Percentiles rank a stretch among this genome's conserved stretches.
Evolutionary conservation across 2,329 filamentous ascomycete genomes (phyloP).

Genomic region (Raffaelea arxii): DNA sequence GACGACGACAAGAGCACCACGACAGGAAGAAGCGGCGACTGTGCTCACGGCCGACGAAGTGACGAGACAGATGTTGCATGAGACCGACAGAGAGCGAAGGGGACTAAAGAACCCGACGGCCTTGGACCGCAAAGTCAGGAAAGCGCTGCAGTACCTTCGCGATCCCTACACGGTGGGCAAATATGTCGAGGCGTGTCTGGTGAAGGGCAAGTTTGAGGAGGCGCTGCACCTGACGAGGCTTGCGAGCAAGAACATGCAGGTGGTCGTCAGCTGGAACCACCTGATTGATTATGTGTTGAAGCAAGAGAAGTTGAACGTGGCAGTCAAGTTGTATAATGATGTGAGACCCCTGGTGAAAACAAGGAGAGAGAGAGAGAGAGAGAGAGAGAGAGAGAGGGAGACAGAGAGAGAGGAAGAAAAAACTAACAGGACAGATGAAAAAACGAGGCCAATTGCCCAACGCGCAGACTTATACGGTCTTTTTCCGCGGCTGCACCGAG

Average conservation of each 20-base stretch:
- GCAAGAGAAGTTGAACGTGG: conserved; percentile 48
- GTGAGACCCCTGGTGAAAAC: no score
- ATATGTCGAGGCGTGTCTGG: conserved; percentile 53
- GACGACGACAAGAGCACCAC: not conserved
- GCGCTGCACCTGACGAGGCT: conserved; percentile 58
- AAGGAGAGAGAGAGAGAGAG: conserved; percentile 1
- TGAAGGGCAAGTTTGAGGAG: conserved; percentile 50
- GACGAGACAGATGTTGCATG: not conserved
- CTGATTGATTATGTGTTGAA: conserved; percentile 63
- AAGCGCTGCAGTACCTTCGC: conserved; percentile 33
- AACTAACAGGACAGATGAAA: conserved; percentile 62
- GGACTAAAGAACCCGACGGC: not conserved
- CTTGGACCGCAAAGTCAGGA: not conserved
- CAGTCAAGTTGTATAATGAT: conserved; percentile 83
- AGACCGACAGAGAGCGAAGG: not conserved
- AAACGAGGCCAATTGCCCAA: conserved; percentile 78
- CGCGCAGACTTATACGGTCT: conserved; percentile 70
- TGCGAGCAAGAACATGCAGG: conserved; percentile 55
- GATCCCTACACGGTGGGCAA: conserved; percentile 67
- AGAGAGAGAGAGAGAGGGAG: not conserved
- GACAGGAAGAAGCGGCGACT: not conserved
- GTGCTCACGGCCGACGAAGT: not conserved
- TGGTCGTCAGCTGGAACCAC: conserved; percentile 80
- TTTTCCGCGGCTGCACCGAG: conserved; percentile 65
- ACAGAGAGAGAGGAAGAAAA: no score